Conservation (phyloP, 345 rosid genomes). For the Hypericum perforatum region DNA sequence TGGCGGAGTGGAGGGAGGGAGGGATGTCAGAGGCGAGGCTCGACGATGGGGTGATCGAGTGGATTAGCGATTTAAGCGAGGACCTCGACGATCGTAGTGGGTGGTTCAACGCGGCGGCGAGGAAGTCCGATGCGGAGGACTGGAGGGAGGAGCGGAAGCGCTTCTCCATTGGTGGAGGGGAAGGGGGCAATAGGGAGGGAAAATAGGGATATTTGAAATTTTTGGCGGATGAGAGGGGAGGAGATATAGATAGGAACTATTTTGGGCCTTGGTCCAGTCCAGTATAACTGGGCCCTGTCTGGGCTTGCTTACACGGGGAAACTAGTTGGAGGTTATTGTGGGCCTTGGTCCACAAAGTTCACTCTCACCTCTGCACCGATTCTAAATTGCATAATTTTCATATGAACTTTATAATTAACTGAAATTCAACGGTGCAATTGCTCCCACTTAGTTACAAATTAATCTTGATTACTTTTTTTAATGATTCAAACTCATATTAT, state of each 20-base stretch:
- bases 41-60: slow-evolving; percentile 41
- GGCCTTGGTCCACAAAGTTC: slow-evolving; percentile 79
- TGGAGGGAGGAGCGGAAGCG: slow-evolving; percentile 56
- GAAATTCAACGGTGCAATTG: too few species aligned
- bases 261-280: too few species aligned
- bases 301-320: too few species aligned
- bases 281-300: too few species aligned
- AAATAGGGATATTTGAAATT: not conserved
- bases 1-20: slow-evolving; percentile 38
- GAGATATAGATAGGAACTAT: too few species aligned
- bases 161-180: slow-evolving; percentile 47
- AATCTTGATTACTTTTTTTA: too few species aligned
- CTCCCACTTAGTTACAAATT: too few species aligned
- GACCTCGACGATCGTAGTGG: slow-evolving; percentile 52
- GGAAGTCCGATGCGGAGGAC: slow-evolving; percentile 64
- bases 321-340: slow-evolving; percentile 99
- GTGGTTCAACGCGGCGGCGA: slow-evolving; percentile 36
- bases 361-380: slow-evolving; percentile 66
- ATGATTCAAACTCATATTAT: too few species aligned
- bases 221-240: too few species aligned
- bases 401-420: too few species aligned
- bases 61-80: slow-evolving; percentile 52
- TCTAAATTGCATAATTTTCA: too few species aligned
- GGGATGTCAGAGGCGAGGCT: slow-evolving; percentile 45
- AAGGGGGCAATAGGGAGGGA: not conserved